Evolutionary conservation across 192 early-diverging fungal species (phyloP).

Genomic region (Nowakowskiella sp.): DNA sequence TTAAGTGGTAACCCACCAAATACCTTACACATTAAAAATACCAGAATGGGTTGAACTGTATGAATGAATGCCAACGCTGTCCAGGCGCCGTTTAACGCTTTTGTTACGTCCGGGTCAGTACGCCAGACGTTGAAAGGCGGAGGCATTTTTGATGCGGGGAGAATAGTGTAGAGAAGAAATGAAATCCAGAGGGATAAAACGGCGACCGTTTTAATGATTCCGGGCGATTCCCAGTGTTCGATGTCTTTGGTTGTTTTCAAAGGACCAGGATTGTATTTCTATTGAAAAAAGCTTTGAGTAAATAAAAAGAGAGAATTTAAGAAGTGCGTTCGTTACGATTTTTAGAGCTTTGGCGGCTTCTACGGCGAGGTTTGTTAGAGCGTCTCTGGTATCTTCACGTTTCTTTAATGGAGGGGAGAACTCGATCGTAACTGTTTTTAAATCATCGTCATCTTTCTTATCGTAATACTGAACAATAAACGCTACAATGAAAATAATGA

Average conservation of each 20-base stretch:
- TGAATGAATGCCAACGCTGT: background rate
- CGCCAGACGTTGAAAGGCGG: background rate
- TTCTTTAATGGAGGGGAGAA: background rate
- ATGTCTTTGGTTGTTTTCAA: background rate
- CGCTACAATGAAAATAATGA: background rate
- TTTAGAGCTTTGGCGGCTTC: background rate
- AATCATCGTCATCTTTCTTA: background rate
- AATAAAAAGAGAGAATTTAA: background rate
- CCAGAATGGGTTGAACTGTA: background rate
- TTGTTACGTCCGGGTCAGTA: background rate
- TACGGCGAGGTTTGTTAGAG: background rate
- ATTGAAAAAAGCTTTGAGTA: background rate
- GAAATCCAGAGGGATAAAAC: background rate
- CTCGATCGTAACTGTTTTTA: background rate
- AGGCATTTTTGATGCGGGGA: background rate
- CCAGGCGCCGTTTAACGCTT: too few species aligned
- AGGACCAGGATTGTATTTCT: background rate
- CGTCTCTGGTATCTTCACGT: background rate
- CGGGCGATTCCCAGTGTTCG: background rate
- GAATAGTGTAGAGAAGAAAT: background rate
- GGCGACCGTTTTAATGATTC: background rate
- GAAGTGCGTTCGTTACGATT: background rate
- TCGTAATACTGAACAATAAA: background rate
- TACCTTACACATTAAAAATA: background rate
- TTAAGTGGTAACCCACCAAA: background rate